Evolutionary conservation across 75 land plant species (phyloP), one percentile per base, ranked within the genome.

Genomic region (Selaginella tamariscina): DNA sequence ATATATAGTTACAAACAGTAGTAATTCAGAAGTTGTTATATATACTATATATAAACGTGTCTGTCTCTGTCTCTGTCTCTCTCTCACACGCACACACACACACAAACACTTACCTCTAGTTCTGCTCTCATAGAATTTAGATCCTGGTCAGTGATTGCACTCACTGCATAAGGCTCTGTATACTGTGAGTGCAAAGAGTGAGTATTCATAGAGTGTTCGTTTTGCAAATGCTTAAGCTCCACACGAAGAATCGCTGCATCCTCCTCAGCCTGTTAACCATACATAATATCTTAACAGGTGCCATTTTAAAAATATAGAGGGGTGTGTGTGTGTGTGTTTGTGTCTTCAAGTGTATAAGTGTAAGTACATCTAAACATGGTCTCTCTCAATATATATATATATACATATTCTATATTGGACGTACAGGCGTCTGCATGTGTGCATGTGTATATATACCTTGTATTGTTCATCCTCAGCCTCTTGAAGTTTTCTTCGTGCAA

Each of bases 401-500:
- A n/a, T n/a, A n/a, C n/a, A n/a, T n/a, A n/a, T n/a, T n/a, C n/a
- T n/a, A n/a, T n/a, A n/a, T n/a, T n/a, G n/a, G n/a, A n/a, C n/a
- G n/a, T n/a, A n/a, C n/a, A n/a, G n/a, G n/a, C n/a, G n/a, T n/a
- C n/a, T n/a, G n/a, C n/a, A n/a, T n/a, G n/a, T n/a, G 15, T 9
- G 64, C 15, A 23, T 9, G 23, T 60, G 2, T 2, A 24, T 2
- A 5, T 27, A 55, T 5, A 77, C 79, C 76, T 77, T 77, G 32
- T 77, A 77, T 31, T 77, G 79, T 68, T 77, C 79, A 21, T 77
- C 75, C 67, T 77, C 79, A 21, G 79, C 76, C 33, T 77, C 79
- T 77, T 77, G 79, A 18, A 77, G 71, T 63, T 71, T 72, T 73
- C 69, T 72, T 74, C 56, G 72, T 63, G 66, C 31, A 2, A 77